A percentile compares a stretch with the other conserved stretches of the same genome.
phyloP scores from a whole-genome alignment of 805 yeast genomes.

The Wickerhamiella lipophila region DNA sequence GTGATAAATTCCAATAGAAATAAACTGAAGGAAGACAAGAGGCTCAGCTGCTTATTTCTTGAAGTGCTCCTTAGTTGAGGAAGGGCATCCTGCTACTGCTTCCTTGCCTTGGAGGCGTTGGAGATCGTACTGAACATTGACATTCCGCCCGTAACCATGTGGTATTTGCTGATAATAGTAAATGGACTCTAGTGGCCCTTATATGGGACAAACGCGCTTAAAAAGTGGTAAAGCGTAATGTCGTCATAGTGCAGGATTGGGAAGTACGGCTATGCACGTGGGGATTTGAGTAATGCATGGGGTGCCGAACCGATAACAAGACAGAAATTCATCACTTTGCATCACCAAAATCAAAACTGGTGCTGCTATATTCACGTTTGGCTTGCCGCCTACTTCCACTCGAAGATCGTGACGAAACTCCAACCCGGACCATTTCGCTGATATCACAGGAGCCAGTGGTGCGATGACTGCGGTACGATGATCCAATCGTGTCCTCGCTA shows the following conservation, averaged over 20 bases:
- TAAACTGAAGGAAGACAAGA: not conserved
- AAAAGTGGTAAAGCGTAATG: not conserved
- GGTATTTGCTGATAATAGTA: conserved; percentile 30
- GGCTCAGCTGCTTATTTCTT: not conserved
- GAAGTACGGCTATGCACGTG: not conserved
- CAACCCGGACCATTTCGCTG: not conserved
- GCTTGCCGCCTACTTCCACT: not conserved
- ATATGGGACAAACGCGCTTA: not conserved
- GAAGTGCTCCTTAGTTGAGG: not conserved
- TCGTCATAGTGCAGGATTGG: not conserved
- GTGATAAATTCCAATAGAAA: too few species aligned
- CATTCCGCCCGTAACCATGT: conserved; percentile 60
- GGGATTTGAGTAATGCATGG: not conserved
- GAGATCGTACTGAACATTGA: conserved; percentile 41
- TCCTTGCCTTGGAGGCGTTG: not conserved
- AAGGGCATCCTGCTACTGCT: not conserved
- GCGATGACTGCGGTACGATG: conserved; percentile 1
- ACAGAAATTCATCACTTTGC: too few species aligned
- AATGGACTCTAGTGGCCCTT: not conserved
- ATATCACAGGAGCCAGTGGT: conserved; percentile 3
- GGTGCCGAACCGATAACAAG: not conserved
- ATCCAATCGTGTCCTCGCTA: not conserved
- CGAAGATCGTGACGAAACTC: conserved; percentile 2
- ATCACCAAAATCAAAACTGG: not conserved
- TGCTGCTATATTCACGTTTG: not conserved